phyloP scores from a whole-genome alignment of 2,329 filamentous ascomycete genomes.

The Sporothrix protearum region DNA sequence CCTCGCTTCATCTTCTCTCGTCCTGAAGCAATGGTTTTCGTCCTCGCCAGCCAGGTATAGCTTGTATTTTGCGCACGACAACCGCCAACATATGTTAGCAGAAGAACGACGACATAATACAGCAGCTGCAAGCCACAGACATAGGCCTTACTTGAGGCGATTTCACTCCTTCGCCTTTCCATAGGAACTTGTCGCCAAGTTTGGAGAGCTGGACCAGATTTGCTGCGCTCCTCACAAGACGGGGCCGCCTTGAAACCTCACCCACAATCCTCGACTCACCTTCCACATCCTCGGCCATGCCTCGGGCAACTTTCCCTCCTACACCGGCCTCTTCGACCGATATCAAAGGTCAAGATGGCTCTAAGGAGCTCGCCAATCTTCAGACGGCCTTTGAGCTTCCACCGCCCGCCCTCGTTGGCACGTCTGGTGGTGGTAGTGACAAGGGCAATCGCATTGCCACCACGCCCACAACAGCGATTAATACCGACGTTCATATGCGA shows the following conservation, averaged over 20 bases:
- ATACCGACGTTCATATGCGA: constrained; percentile 37
- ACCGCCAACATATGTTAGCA: not conserved
- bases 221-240: not conserved
- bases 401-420: constrained; percentile 63
- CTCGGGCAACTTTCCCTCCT: constrained; percentile 62
- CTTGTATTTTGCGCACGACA: not conserved
- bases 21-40: not conserved
- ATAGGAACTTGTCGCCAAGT: too few relatives aligned
- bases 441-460: constrained; percentile 32
- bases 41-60: not conserved
- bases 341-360: constrained; percentile 67
- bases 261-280: not conserved
- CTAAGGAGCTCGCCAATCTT: constrained; percentile 55
- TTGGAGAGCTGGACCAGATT: not conserved
- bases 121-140: not conserved
- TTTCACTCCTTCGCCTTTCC: not conserved
- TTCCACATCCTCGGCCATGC: constrained; percentile 48
- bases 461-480: not conserved
- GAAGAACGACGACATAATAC: not conserved
- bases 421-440: constrained; percentile 25
- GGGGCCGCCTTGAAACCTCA: not conserved
- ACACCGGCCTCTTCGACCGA: constrained; percentile 79
- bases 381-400: constrained; percentile 72
- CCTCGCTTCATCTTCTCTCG: not conserved
- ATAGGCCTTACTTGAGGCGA: not conserved